Evolutionary conservation across 148 eudicot genomes (phyloP), one percentile per base, ranked within the genome.

Genomic region (Limonium bicolor): DNA sequence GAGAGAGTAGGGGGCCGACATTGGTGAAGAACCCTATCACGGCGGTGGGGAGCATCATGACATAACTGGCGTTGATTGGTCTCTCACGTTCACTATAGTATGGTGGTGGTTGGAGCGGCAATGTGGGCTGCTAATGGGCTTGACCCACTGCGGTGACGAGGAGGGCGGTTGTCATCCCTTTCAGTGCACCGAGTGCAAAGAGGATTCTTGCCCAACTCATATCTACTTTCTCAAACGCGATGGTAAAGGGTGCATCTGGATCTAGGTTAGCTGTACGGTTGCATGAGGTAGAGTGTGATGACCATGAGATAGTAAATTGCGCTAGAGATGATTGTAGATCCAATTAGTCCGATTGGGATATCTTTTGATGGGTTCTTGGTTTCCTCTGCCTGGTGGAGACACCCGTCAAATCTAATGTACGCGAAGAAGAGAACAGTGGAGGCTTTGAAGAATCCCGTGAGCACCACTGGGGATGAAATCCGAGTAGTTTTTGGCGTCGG

Each of bases 331-430:
- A 59, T 54, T 74, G 73, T 78, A 3, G 80, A 73, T 4, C 80
- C 77, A 0, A 78, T 72, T 4, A 78, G 65, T 3, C 86, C 86
- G 2, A 78, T 70, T 10, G 80, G 80, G 20, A 78, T 78, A 44
- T 78, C 86, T 43, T 54, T 53, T 0, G 58, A 69, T 0, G 80
- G 80, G 44, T 73, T 65, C 63, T 73, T 73, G 1, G 80, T 78
- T 52, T 78, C 86, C 50, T 78, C 86, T 0, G 86, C 80, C 80
- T 73, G 64, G 20, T 77, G 73, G 2, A 80, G 35, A 27, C 73
- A 77, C 0, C 74, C 80, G 33, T 78, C 86, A 31, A 78, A 78
- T 19, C 86, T 80, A 7, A 58, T 56, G 19, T 66, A 71, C 3
- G 76, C 62, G 5, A 71, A 71, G 59, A 57, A 71, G 21, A 71